A percentile compares a stretch with the other conserved stretches of the same genome.
These are phyloP conservation scores for Diaporthe destruens DNA, from an alignment of 2,329 filamentous ascomycete species.

Conservation along the genomic window DNA sequence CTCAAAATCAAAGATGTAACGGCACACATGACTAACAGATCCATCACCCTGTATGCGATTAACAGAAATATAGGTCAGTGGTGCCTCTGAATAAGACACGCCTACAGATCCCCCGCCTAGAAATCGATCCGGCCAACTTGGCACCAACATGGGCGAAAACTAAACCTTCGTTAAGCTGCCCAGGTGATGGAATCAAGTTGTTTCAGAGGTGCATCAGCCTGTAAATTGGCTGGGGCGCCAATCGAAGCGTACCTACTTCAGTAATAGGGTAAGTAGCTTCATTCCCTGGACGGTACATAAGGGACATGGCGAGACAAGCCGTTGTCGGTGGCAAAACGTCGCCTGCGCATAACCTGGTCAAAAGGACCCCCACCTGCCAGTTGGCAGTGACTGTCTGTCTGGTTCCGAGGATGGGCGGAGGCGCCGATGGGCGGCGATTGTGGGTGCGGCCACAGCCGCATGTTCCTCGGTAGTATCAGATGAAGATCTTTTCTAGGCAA, in stretches of 20 bases:
- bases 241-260: no score
- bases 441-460: no score
- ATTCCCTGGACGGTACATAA: neutral
- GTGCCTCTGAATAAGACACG: neutral
- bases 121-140: neutral
- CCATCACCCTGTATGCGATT: no score
- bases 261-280: no score
- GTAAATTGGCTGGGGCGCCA: neutral
- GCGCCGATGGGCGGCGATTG: neutral
- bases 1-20: no score
- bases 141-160: neutral
- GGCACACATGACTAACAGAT: no score
- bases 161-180: neutral
- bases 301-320: neutral
- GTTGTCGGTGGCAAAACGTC: neutral
- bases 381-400: neutral
- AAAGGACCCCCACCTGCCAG: no score
- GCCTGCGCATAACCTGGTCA: no score
- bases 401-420: neutral
- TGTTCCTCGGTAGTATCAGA: constrained; percentile 23
- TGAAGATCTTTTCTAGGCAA: neutral
- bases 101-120: no score
- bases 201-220: constrained; percentile 24
- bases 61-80: no score
- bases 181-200: neutral